A percentile compares a stretch with the other conserved stretches of the same genome.
Evolutionary conservation across 305 asterid genomes (phyloP).

Genomic region (Stenogyne calaminthoides): DNA sequence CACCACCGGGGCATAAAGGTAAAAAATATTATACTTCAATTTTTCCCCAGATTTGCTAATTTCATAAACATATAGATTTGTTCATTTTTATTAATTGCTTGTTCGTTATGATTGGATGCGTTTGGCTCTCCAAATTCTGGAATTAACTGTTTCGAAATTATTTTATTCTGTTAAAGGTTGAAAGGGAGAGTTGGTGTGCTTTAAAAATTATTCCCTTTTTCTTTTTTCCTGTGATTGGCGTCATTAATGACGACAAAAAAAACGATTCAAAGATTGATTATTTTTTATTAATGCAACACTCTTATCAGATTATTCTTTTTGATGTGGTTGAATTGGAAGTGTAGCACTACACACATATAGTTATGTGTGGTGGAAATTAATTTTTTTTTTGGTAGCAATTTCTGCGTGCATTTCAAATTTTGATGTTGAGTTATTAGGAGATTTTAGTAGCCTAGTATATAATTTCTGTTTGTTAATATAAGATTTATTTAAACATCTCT

Average conservation of each 20-base stretch:
- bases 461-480: not conserved
- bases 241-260: not conserved
- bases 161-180: not conserved
- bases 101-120: not conserved
- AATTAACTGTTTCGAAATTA: not conserved
- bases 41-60: not conserved
- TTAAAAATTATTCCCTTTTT: not conserved
- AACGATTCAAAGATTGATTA: not conserved
- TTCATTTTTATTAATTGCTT: not conserved
- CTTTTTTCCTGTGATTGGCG: not conserved
- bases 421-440: not conserved
- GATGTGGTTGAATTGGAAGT: not conserved
- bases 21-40: not conserved
- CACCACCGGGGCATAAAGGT: conserved; percentile 79
- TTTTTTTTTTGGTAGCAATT: not conserved
- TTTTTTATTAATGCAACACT: not conserved
- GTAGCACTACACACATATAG: too few relatives aligned
- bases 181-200: not conserved
- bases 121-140: not conserved
- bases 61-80: not conserved
- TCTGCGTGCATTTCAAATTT: not conserved
- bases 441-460: too few relatives aligned
- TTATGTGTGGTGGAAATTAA: not conserved
- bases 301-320: too few relatives aligned
- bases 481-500: not conserved